A percentile compares a stretch with the other conserved stretches of the same genome.
Evolutionary conservation across 192 early-diverging fungal genomes (phyloP).

Genomic region (Backusella sp.): DNA sequence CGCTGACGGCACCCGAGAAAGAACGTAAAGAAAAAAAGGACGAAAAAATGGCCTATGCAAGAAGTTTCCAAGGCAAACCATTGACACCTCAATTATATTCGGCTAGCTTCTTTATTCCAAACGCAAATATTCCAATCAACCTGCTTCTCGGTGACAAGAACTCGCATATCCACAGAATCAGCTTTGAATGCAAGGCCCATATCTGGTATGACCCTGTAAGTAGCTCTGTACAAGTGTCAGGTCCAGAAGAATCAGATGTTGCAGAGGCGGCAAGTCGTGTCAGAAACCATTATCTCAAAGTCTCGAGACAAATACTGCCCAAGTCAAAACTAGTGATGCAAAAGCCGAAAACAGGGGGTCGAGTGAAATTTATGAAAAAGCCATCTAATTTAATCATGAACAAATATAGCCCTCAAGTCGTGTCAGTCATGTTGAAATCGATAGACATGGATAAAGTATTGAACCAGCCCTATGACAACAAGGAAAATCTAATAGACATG

Average conservation of each 20-base stretch:
- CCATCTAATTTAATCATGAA: not conserved
- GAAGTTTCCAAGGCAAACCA: not conserved
- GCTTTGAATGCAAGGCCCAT: not conserved
- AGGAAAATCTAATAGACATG: not conserved
- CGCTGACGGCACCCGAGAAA: not conserved
- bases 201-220: not conserved
- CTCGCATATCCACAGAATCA: not conserved
- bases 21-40: not conserved
- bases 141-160: not conserved
- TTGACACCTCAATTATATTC: not conserved
- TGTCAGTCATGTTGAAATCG: not conserved
- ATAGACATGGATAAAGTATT: not conserved
- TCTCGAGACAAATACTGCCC: not conserved
- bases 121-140: not conserved
- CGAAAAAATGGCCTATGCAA: not conserved
- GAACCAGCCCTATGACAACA: not conserved
- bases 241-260: not conserved
- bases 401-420: not conserved
- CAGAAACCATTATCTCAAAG: not conserved
- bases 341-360: not conserved
- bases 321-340: not conserved
- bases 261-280: not conserved
- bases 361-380: not conserved
- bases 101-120: not conserved
- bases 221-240: not conserved